Evolutionary conservation across 2,329 filamentous ascomycete species (phyloP).

Genomic region (Talaromyces sp.): DNA sequence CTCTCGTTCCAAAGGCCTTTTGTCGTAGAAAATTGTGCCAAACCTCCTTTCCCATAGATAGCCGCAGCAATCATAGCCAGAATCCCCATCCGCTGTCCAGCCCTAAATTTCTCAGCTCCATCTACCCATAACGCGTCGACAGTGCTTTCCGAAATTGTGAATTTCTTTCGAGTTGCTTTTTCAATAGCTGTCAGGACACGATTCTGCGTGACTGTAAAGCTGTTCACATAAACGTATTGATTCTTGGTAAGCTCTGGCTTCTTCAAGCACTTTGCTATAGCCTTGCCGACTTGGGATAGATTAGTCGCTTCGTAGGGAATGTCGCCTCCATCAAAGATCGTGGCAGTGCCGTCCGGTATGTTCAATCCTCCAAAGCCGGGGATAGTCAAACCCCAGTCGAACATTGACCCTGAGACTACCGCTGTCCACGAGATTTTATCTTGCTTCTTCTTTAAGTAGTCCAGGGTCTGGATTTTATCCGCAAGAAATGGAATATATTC

Average conservation of each 20-base stretch:
- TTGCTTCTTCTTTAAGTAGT: slow-evolving; percentile 20
- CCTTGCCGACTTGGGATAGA: slow-evolving; percentile 20
- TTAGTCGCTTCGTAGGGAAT: slow-evolving; percentile 21
- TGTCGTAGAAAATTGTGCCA: background rate
- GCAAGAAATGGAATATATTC: slow-evolving; percentile 9
- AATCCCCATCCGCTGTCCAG: slow-evolving; percentile 1
- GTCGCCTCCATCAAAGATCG: slow-evolving; percentile 20
- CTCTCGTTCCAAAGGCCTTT: slow-evolving; percentile 5
- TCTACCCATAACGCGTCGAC: background rate
- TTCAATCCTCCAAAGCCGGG: slow-evolving; percentile 36
- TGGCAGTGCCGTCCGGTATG: slow-evolving; percentile 28
- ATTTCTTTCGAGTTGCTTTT: slow-evolving; percentile 11
- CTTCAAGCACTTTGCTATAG: slow-evolving; percentile 20
- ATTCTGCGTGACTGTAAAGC: slow-evolving; percentile 11
- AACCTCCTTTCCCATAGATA: slow-evolving; percentile 4
- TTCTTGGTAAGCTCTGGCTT: slow-evolving; percentile 18
- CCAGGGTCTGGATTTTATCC: slow-evolving; percentile 17
- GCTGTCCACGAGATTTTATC: slow-evolving; percentile 20
- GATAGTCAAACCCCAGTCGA: slow-evolving; percentile 18
- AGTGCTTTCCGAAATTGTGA: background rate
- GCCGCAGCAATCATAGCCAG: slow-evolving; percentile 4
- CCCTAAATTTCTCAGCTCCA: background rate
- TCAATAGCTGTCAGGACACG: slow-evolving; percentile 16
- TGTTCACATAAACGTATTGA: slow-evolving; percentile 12
- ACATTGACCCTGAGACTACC: slow-evolving; percentile 15